Percentiles rank a stretch among this genome's conserved stretches.
Evolutionary conservation across 2,329 filamentous ascomycete species (phyloP).

Genomic region (Lachnellula hyalina): DNA sequence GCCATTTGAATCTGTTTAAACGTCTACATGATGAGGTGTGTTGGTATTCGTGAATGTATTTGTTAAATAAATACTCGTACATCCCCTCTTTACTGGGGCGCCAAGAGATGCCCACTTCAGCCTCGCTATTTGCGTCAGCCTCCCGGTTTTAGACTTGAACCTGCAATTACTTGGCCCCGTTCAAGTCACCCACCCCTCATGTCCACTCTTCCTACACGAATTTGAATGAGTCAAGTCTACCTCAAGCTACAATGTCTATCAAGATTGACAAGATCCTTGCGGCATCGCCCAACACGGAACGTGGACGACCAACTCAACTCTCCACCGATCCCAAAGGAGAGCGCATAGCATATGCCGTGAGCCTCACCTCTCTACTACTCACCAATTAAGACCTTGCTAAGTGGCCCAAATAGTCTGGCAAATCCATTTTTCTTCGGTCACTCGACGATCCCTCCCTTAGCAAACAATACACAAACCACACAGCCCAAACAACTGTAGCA

Average conservation of each 20-base stretch:
- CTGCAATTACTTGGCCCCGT: not conserved
- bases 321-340: conserved; percentile 86
- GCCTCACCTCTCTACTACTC: conserved; percentile 29
- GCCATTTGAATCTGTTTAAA: not conserved
- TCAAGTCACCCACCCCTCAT: not conserved
- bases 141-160: not conserved
- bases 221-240: not conserved
- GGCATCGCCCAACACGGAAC: conserved; percentile 73
- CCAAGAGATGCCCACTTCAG: conserved; percentile 1
- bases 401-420: conserved; percentile 62
- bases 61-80: too few species aligned
- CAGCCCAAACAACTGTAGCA: conserved; percentile 80
- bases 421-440: conserved; percentile 91
- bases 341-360: conserved; percentile 85
- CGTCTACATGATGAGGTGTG: not conserved
- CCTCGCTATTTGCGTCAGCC: conserved; percentile 10
- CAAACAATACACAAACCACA: conserved; percentile 92
- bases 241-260: conserved; percentile 39
- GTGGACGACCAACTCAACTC: conserved; percentile 84
- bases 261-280: conserved; percentile 69
- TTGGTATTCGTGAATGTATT: not conserved
- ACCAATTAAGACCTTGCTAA: conserved; percentile 7
- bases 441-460: conserved; percentile 83
- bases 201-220: not conserved
- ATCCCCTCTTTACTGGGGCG: not conserved